Evolutionary conservation across 1,284 basidiomycete species (phyloP), one percentile per base, ranked within the genome.

Genomic region (Trichosporon sp.): DNA sequence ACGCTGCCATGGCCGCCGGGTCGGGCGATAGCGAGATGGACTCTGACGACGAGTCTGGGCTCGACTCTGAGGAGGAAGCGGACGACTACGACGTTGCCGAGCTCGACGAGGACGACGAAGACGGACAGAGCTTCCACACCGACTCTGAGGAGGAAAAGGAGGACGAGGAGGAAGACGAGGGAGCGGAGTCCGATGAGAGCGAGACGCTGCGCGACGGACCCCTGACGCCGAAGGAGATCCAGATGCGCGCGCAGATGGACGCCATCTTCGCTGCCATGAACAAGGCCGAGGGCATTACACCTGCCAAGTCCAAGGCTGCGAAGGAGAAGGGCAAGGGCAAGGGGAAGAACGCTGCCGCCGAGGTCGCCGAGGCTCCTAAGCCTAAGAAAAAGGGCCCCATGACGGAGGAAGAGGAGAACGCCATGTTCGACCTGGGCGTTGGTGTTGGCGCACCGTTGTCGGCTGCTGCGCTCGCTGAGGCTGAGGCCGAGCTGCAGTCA

Each of bases 191-290:
- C 65, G 75, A 46, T 77, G 77, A 36, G 60, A 69, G 19, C 69
- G 73, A 58, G 71, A 64, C 37, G 57, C 74, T 36, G 36, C 54
- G 16, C 6, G 71, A 71, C n/a, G 65, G 71, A 7, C 71, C 69
- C 1, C 62, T 75, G 1, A 68, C 73, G 40, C 61, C 63, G 9
- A 58, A 62, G 21, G 69, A 68, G 25, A 66, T 64, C 36, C 56
- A 56, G 9, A 60, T 70, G 49, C 70, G 71, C 36, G 67, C 61
- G 25, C 54, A 63, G 44, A 77, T 77, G 74, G 73, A 77, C 70
- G 70, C 68, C 25, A 69, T 69, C 65, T 66, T 69, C 61, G 65
- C 68, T 5, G 72, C 72, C 56, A 77, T 77, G 75, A 73, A 75
- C 59, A 66, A 70, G 65, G 70, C 72, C 14, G 75, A 61, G 61